Conservation (phyloP, 441 rosid genomes). For the Metrosideros polymorpha region DNA sequence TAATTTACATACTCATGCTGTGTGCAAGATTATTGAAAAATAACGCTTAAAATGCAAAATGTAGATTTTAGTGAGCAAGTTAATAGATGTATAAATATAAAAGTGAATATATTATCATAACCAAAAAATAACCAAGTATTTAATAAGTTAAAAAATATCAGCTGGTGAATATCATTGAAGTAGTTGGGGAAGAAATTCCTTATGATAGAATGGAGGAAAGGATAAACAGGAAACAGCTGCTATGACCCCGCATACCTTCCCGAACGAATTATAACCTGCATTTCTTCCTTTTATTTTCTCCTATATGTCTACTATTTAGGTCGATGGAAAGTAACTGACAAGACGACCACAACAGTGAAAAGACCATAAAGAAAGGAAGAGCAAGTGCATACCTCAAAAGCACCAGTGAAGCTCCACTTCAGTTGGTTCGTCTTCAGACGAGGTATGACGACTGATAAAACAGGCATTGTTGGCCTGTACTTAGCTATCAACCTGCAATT, state of each 20-base stretch:
- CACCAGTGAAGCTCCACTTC: constrained; percentile 13
- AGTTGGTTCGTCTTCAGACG: constrained; percentile 14
- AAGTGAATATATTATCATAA: not conserved
- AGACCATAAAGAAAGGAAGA: not conserved
- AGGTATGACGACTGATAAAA: constrained; percentile 7
- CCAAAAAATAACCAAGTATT: not conserved
- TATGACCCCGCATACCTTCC: not conserved
- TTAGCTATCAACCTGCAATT: constrained; percentile 9
- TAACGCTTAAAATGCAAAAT: not conserved
- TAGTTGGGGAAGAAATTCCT: not conserved
- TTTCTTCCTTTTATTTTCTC: not conserved
- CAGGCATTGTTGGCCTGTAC: constrained; percentile 11
- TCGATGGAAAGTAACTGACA: not conserved
- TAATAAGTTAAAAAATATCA: not conserved
- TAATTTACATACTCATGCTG: not conserved
- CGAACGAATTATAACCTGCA: not conserved
- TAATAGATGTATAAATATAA: not conserved
- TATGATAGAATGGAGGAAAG: not conserved
- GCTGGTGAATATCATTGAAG: not conserved
- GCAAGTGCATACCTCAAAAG: constrained; percentile 5
- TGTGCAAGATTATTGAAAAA: not conserved
- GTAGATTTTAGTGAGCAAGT: not conserved
- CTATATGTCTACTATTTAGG: not conserved
- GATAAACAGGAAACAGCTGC: not conserved
- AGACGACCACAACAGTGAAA: not conserved